These are phyloP conservation scores for Zalerion maritima DNA, from an alignment of 495 filamentous ascomycete genomes.

Conservation along the genomic window DNA sequence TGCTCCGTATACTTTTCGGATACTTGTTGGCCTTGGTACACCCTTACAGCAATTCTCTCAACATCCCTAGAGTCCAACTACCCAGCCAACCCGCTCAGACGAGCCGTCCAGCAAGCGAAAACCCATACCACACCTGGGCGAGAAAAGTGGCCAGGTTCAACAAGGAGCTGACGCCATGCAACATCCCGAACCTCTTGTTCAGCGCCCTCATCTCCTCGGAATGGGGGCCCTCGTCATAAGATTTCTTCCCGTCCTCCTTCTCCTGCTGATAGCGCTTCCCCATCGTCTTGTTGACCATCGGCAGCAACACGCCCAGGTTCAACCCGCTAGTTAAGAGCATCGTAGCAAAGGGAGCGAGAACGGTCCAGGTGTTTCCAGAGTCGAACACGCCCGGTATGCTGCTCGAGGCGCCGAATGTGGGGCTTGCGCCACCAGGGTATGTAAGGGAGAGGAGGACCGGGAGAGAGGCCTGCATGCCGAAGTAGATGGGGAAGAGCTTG, in stretches of 20 bases:
- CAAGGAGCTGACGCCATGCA: constrained; percentile 67
- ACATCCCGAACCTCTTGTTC: constrained; percentile 62
- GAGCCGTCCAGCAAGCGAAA: constrained; percentile 47
- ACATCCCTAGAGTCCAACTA: too few relatives aligned
- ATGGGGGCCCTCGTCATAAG: constrained; percentile 57
- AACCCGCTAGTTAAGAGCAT: constrained; percentile 47
- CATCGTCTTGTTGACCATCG: constrained; percentile 58
- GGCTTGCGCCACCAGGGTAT: constrained; percentile 42
- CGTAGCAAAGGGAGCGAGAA: constrained; percentile 48
- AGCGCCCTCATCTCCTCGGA: constrained; percentile 67
- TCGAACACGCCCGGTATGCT: constrained; percentile 42
- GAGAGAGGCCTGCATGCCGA: constrained; percentile 60
- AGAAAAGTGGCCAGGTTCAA: constrained; percentile 57
- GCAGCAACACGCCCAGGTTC: constrained; percentile 56
- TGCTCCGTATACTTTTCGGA: too few relatives aligned
- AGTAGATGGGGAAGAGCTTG: constrained; percentile 74
- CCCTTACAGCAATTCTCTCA: too few relatives aligned
- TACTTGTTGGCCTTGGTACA: too few relatives aligned
- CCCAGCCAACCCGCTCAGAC: too few relatives aligned
- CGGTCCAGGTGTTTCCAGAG: constrained; percentile 37
- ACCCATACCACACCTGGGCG: constrained; percentile 57
- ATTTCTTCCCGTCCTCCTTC: constrained; percentile 62
- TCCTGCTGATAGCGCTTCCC: constrained; percentile 55
- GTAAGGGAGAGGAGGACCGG: constrained; percentile 67
- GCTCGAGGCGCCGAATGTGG: constrained; percentile 16